These are phyloP conservation scores for Anethum foeniculum DNA, from an alignment of 140 eudicot species.

Conservation along the genomic window DNA sequence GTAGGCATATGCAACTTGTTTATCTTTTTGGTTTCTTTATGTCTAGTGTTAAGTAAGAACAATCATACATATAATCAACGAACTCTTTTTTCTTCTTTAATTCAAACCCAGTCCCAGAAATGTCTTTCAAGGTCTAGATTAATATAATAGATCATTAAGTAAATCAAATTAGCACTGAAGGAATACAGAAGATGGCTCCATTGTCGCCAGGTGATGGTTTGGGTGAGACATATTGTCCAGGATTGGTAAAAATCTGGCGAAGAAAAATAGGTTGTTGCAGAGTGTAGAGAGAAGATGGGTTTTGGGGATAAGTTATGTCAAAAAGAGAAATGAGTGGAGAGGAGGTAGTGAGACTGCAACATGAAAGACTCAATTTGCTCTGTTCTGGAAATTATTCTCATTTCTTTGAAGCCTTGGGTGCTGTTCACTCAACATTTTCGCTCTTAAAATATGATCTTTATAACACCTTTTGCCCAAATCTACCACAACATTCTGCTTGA, in stretches of 20 bases:
- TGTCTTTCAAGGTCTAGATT: not conserved
- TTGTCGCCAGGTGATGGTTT: not conserved
- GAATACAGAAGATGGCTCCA: not conserved
- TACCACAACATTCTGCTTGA: not conserved
- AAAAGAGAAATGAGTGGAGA: not conserved
- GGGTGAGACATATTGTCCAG: not conserved
- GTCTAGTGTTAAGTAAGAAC: not conserved
- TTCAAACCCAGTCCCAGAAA: not conserved
- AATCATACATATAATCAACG: not conserved
- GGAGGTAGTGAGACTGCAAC: not conserved
- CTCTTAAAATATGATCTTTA: not conserved
- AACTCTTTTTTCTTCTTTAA: not conserved
- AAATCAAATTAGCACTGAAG: not conserved
- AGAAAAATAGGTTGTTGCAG: not conserved
- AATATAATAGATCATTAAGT: not conserved
- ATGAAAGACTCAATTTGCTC: not conserved
- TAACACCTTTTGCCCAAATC: not conserved
- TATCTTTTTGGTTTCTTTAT: not conserved
- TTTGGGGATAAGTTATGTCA: not conserved
- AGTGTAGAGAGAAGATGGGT: not conserved
- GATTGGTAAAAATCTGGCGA: not conserved
- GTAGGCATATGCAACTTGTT: slow-evolving; percentile 33
- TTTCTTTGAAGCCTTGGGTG: not conserved
- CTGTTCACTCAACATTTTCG: not conserved
- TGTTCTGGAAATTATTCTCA: not conserved